Evolutionary conservation across 139 green algal species (phyloP).

Genomic region (Micractinium conductrix): DNA sequence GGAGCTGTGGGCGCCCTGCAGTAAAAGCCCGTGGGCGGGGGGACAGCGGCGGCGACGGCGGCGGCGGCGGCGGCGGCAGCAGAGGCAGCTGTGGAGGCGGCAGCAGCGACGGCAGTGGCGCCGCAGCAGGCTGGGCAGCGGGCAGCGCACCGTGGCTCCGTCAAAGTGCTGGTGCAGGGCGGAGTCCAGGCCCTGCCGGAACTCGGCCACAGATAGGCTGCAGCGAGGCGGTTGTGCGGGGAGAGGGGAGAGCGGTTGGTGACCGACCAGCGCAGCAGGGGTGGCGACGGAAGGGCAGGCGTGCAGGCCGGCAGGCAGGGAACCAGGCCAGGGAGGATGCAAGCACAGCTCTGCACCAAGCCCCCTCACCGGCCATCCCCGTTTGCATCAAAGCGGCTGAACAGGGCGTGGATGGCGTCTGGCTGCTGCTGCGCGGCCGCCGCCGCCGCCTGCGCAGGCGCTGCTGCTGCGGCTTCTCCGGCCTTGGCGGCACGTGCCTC

Average conservation of each 20-base stretch:
- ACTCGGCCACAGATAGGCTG: slow-evolving; percentile 24
- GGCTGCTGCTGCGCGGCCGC: not conserved
- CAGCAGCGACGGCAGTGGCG: too few species aligned
- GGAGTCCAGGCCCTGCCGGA: slow-evolving; percentile 7
- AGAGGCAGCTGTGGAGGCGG: too few species aligned
- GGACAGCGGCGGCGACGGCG: too few species aligned
- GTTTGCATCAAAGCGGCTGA: not conserved
- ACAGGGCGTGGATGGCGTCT: not conserved
- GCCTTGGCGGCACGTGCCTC: not conserved
- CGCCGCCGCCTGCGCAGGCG: not conserved
- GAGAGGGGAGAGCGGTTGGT: too few species aligned
- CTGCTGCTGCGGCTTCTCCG: not conserved
- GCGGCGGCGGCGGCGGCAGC: too few species aligned
- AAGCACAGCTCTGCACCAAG: not conserved
- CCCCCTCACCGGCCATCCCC: slow-evolving; percentile 21
- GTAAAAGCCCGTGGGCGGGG: too few species aligned
- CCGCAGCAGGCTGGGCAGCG: too few species aligned
- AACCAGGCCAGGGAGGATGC: not conserved
- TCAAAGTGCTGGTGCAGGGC: slow-evolving; percentile 15
- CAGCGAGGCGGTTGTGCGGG: too few species aligned
- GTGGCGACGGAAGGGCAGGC: too few species aligned
- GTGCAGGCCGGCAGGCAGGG: too few species aligned
- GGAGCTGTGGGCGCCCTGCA: too few species aligned
- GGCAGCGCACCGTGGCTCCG: slow-evolving; percentile 16
- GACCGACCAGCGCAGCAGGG: too few species aligned